These are phyloP conservation scores for Singerocomus rubriflavus DNA, from an alignment of 1,284 basidiomycete genomes.

Conservation along the genomic window DNA sequence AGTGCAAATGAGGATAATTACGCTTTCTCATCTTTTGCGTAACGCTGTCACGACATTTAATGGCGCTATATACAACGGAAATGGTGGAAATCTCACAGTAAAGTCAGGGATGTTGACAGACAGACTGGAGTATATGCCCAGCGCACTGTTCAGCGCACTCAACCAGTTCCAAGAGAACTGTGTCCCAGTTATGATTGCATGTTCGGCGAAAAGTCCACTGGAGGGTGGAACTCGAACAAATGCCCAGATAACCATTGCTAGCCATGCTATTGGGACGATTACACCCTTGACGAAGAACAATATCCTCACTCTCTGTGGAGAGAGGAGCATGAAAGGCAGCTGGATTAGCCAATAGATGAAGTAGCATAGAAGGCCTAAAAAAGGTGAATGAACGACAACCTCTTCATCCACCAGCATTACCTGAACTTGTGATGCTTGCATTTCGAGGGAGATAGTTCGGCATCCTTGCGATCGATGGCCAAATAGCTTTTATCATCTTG, in stretches of 20 bases:
- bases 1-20: slow-evolving; percentile 5
- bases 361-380: slow-evolving; percentile 51
- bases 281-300: slow-evolving; percentile 61
- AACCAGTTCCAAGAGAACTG: slow-evolving; percentile 52
- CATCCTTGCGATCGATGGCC: slow-evolving; percentile 56
- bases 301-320: slow-evolving; percentile 58
- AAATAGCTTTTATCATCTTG: slow-evolving; percentile 63
- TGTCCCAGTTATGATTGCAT: slow-evolving; percentile 33
- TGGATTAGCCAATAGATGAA: slow-evolving; percentile 66
- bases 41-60: slow-evolving; percentile 23
- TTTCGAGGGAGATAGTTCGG: slow-evolving; percentile 51
- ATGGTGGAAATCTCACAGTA: slow-evolving; percentile 35
- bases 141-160: slow-evolving; percentile 51
- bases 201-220: slow-evolving; percentile 42
- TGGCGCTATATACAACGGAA: neutral
- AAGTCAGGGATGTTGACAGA: slow-evolving; percentile 63
- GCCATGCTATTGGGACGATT: slow-evolving; percentile 54
- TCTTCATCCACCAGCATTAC: slow-evolving; percentile 22
- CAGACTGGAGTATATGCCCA: slow-evolving; percentile 50
- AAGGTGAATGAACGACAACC: slow-evolving; percentile 1
- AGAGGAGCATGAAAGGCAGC: slow-evolving; percentile 61
- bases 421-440: slow-evolving; percentile 55
- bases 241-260: slow-evolving; percentile 62
- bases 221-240: slow-evolving; percentile 52
- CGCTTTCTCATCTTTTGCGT: slow-evolving; percentile 32